Evolutionary conservation across 495 filamentous ascomycete genomes (phyloP).

Genomic region (Penicillium robsamsonii): DNA sequence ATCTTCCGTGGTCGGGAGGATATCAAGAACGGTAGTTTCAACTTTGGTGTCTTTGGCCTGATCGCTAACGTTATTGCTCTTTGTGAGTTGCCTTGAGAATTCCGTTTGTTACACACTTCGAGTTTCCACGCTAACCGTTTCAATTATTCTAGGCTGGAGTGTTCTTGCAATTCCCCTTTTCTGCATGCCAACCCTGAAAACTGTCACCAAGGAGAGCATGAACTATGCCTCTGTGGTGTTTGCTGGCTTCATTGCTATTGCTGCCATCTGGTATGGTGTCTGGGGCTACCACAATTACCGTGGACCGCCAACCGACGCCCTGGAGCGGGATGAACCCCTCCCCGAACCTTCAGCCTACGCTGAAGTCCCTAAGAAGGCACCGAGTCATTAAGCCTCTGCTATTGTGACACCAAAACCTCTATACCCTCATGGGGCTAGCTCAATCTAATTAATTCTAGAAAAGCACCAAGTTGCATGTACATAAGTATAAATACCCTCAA

Average conservation of each 20-base stretch:
- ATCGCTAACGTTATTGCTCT: constrained; percentile 53
- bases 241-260: constrained; percentile 50
- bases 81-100: constrained; percentile 38
- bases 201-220: constrained; percentile 40
- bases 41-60: constrained; percentile 55
- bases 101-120: neutral
- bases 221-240: constrained; percentile 62
- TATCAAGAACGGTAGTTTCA: constrained; percentile 53
- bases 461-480: constrained; percentile 14
- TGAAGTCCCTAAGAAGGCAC: constrained; percentile 15
- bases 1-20: constrained; percentile 49
- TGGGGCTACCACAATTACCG: constrained; percentile 50
- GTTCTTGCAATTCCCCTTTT: constrained; percentile 55
- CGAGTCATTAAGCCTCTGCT: neutral
- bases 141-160: constrained; percentile 50
- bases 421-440: neutral
- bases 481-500: constrained; percentile 13
- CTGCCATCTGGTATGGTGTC: constrained; percentile 58
- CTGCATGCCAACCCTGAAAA: constrained; percentile 41
- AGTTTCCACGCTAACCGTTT: constrained; percentile 12
- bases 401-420: neutral
- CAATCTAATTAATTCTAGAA: neutral
- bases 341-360: constrained; percentile 12
- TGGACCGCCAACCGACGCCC: constrained; percentile 29
- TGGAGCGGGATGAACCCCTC: constrained; percentile 18